Evolutionary conservation across 2,329 filamentous ascomycete genomes (phyloP).

Genomic region (Pseudogymnoascus sp.): DNA sequence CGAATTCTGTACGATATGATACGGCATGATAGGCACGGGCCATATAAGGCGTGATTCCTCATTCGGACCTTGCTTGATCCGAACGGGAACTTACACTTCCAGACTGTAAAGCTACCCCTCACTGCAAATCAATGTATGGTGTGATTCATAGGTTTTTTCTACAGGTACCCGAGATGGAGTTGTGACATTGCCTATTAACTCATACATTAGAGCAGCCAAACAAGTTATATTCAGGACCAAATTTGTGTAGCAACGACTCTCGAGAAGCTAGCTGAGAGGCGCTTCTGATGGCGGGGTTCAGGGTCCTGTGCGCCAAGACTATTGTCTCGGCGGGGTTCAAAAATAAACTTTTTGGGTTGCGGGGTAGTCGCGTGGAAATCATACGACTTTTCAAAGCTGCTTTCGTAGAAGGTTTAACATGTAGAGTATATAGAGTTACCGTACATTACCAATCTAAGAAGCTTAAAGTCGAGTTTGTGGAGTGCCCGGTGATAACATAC

Average conservation of each 20-base stretch:
- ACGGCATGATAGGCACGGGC: background rate
- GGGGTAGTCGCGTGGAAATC: background rate
- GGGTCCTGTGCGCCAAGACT: background rate
- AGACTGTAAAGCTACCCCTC: background rate
- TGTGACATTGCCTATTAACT: background rate
- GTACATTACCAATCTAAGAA: no score
- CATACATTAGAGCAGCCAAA: background rate
- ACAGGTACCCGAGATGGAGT: background rate
- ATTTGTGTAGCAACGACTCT: background rate
- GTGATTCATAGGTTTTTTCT: background rate
- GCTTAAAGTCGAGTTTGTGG: background rate
- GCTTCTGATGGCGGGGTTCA: background rate
- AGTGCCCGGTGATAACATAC: background rate
- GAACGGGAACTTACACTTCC: background rate
- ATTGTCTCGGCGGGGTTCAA: background rate
- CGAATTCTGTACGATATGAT: background rate
- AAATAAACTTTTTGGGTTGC: background rate
- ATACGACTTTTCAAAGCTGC: background rate
- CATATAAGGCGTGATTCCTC: background rate
- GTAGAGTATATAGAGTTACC: background rate
- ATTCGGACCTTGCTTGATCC: background rate
- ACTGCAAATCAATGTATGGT: background rate
- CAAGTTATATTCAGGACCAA: background rate
- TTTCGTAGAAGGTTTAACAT: background rate
- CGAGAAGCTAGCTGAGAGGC: background rate